These are phyloP conservation scores for Pichia phayaonensis DNA, from an alignment of 805 yeast genomes.

Conservation along the genomic window DNA sequence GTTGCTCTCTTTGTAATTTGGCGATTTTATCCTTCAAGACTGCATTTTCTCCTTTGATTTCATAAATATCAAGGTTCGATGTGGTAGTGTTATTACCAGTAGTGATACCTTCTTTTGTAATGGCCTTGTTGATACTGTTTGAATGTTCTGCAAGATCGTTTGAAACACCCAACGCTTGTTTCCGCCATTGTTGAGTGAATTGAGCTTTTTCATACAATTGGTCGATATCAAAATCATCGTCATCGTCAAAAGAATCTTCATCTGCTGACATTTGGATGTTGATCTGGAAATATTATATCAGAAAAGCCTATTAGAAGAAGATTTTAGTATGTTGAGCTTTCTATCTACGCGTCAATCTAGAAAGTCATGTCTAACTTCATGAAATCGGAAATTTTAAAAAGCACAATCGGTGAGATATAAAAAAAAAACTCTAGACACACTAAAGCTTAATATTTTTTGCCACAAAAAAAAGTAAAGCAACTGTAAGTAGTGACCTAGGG, in stretches of 20 bases:
- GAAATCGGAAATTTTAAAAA: neutral
- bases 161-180: neutral
- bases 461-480: neutral
- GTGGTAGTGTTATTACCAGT: neutral
- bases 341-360: neutral
- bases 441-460: neutral
- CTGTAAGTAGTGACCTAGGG: neutral
- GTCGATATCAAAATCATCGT: conserved; percentile 8
- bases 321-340: neutral
- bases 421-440: no score
- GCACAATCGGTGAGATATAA: neutral
- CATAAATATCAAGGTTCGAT: conserved; percentile 28
- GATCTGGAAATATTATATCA: neutral
- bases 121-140: neutral
- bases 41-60: conserved; percentile 73
- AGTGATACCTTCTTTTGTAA: no score
- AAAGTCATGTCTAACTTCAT: neutral
- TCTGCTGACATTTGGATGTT: neutral
- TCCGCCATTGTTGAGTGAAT: neutral
- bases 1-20: conserved; percentile 33
- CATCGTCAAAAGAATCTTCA: conserved; percentile 8
- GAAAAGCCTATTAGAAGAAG: neutral
- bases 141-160: neutral
- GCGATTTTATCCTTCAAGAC: conserved; percentile 61
- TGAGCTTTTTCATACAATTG: conserved; percentile 2